Base-by-base conservation (phyloP, 495 filamentous ascomycete species). In the Antarctomyces pellizariae region DNA sequence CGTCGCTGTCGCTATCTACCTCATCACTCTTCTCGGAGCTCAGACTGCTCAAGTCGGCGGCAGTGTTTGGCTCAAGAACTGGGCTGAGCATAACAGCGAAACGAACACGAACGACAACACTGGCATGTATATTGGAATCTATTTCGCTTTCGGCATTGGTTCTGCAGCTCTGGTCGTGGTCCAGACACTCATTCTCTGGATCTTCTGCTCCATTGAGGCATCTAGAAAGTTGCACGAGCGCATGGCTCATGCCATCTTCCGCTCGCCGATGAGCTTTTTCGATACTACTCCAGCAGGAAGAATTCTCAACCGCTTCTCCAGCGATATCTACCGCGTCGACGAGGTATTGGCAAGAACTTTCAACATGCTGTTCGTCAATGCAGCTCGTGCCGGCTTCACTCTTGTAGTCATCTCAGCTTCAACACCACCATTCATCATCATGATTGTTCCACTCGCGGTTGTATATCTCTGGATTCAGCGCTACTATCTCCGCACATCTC, bases 181-280 rank as follows among this genome's bases (percentile, higher is more conserved):
- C 18, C 89, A 99, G 51, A 92, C 84, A 15, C 54, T 99, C 30
- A 83, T 99, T 32, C 56, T 99, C 11, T 95, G 84, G 84, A 92
- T 99, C 36, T 93, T 93, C 53, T 99, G 89, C 51, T 92, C 89
- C 2, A 93, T 99, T 34, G 83, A 95, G 62, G 89, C 89, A 26
- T 91, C 82, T 20, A 66, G 83, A 11, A 95, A 95, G 50, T 62
- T 99, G 15, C 89, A 99, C 46, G 84, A 99, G 51, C 67, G 78
- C 32, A 99, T 99, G 89, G 89, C 89, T 22, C 82, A 75, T 38
- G 79, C 89, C 4, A 95, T 95, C 39, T 99, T 99, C 58, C 69
- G 86, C 42, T 86, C 80, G 9, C 89, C 89, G 13, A 99, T 99
- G 89, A 80, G 65, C 38, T 99, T 99, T 50, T 99, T 99, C 38